phyloP scores from a whole-genome alignment of 352 stramenopile genomes.

The Pilasporangium apinafurcum region DNA sequence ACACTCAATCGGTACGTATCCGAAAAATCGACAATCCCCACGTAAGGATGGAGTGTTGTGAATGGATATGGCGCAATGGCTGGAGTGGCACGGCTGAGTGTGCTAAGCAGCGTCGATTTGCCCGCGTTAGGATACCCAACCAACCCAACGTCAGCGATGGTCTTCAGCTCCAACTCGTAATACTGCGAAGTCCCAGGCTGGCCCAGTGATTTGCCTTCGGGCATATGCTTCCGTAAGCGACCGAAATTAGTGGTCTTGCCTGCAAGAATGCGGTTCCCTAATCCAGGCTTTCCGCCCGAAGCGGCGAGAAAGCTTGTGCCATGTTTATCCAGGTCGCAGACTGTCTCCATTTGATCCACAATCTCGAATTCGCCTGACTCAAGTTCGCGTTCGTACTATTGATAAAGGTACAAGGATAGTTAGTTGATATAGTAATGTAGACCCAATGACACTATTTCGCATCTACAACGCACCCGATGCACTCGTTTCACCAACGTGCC shows the following conservation, averaged over 20 bases:
- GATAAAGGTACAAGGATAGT: not conserved
- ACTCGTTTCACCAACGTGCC: slow-evolving; percentile 86
- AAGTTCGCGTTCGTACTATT: slow-evolving; percentile 64
- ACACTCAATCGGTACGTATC: slow-evolving; percentile 92
- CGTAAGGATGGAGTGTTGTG: slow-evolving; percentile 95
- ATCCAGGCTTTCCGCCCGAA: slow-evolving; percentile 72
- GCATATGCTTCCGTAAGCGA: slow-evolving; percentile 80
- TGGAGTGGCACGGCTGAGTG: slow-evolving; percentile 89
- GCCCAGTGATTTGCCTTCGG: slow-evolving; percentile 74
- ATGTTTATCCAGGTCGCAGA: slow-evolving; percentile 73
- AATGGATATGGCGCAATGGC: slow-evolving; percentile 97
- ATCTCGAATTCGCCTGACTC: slow-evolving; percentile 78
- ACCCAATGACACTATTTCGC: not conserved
- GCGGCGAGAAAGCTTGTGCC: slow-evolving; percentile 70
- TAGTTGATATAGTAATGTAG: not conserved
- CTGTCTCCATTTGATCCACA: slow-evolving; percentile 67
- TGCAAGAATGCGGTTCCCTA: slow-evolving; percentile 82
- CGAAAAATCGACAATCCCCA: slow-evolving; percentile 93
- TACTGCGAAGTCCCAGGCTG: slow-evolving; percentile 91
- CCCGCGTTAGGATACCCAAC: slow-evolving; percentile 99
- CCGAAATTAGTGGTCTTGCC: slow-evolving; percentile 81
- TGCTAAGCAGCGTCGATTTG: slow-evolving; percentile 94
- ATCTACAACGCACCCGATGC: slow-evolving; percentile 43
- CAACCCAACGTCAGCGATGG: slow-evolving; percentile 97
- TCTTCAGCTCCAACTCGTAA: slow-evolving; percentile 97